A percentile compares a stretch with the other conserved stretches of the same genome.
Conservation (phyloP, 768 basidiomycete genomes). For the Boletus pseudopeckii region DNA sequence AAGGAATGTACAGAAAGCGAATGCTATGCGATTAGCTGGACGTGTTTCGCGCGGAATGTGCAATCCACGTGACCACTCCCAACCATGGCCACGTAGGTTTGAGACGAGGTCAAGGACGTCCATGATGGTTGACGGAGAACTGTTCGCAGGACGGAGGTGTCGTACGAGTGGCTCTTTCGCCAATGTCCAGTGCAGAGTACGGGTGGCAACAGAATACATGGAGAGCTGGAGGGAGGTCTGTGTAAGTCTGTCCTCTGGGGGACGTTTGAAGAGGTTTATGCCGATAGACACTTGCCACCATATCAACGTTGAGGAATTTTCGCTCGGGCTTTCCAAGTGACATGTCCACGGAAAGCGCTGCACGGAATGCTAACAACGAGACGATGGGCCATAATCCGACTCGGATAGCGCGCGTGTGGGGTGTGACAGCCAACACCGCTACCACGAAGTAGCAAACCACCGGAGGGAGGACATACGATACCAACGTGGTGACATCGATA, state of each 20-base stretch:
- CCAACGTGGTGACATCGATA: conserved; percentile 33
- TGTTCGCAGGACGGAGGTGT: conserved; percentile 2
- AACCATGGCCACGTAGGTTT: conserved; percentile 57
- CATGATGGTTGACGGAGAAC: neutral
- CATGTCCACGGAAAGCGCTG: conserved; percentile 23
- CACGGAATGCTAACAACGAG: conserved; percentile 40
- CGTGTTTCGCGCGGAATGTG: conserved; percentile 38
- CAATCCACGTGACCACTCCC: conserved; percentile 50
- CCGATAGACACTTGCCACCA: conserved; percentile 8
- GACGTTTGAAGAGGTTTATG: neutral
- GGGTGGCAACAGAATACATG: conserved; percentile 11
- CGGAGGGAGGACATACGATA: conserved; percentile 40
- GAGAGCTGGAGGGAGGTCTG: neutral
- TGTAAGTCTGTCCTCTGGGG: neutral
- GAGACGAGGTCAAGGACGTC: conserved; percentile 50
- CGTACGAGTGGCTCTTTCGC: conserved; percentile 13
- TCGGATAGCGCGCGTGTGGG: conserved; percentile 41
- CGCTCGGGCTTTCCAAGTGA: neutral
- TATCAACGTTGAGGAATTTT: conserved; percentile 3
- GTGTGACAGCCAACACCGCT: conserved; percentile 47
- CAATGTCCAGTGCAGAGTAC: conserved; percentile 19
- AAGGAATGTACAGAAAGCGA: conserved; percentile 34
- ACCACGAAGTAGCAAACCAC: conserved; percentile 43
- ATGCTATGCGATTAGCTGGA: conserved; percentile 35
- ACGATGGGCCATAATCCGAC: conserved; percentile 47